Conservation (phyloP, 805 yeast genomes). For the Isabelozyma pseudorhagii region DNA sequence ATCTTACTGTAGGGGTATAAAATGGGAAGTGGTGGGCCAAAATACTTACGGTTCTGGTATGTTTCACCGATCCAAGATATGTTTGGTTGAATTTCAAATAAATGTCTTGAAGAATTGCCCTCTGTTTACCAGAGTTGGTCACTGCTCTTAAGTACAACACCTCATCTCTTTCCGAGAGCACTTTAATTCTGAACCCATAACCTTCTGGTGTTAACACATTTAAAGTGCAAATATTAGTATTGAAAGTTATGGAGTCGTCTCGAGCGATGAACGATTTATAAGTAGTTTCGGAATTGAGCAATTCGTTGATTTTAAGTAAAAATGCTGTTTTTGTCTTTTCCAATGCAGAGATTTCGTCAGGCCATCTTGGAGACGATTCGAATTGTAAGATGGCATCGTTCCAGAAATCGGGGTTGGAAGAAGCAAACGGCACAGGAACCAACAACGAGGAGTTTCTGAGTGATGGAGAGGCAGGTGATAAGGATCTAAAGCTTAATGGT, state of each 20-base stretch:
- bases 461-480: constrained; percentile 71
- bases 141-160: constrained; percentile 69
- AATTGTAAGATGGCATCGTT: constrained; percentile 81
- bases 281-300: constrained; percentile 46
- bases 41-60: constrained; percentile 73
- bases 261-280: constrained; percentile 61
- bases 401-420: constrained; percentile 71
- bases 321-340: constrained; percentile 93
- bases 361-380: constrained; percentile 93
- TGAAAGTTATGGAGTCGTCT: constrained; percentile 66
- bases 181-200: constrained; percentile 74
- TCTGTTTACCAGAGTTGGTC: constrained; percentile 60
- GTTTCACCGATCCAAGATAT: constrained; percentile 69
- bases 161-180: constrained; percentile 83
- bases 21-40: constrained; percentile 69
- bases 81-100: constrained; percentile 63
- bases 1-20: constrained; percentile 75
- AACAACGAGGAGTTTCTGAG: constrained; percentile 73
- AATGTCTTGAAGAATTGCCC: constrained; percentile 55
- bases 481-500: constrained; percentile 70
- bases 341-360: constrained; percentile 79
- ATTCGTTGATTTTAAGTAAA: constrained; percentile 58
- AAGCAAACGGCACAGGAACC: constrained; percentile 81
- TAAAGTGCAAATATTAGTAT: constrained; percentile 53
- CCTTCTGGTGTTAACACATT: constrained; percentile 85